Percentiles rank a stretch among this genome's conserved stretches.
These are phyloP conservation scores for Suhomyces sp. DNA, from an alignment of 805 yeast species.

Conservation along the genomic window DNA sequence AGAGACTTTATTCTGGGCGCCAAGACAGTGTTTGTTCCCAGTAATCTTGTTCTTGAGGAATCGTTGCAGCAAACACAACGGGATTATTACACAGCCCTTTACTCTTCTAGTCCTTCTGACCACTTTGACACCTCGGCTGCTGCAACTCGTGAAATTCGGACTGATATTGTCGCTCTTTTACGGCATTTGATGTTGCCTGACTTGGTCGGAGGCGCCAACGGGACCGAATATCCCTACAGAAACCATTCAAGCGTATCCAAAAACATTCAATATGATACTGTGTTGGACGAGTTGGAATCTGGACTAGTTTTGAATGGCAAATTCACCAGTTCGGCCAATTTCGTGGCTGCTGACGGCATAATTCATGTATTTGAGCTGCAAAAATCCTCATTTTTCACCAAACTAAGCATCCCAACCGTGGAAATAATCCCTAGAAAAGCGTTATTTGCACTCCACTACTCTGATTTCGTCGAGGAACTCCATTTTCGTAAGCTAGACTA, in stretches of 20 bases:
- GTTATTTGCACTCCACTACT: conserved; percentile 44
- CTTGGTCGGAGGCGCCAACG: conserved; percentile 28
- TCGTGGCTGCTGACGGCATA: conserved; percentile 31
- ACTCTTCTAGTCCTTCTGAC: conserved; percentile 4
- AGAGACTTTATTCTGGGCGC: conserved; percentile 22
- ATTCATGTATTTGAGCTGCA: conserved; percentile 28
- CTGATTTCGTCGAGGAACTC: conserved; percentile 67
- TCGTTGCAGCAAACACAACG: conserved; percentile 26
- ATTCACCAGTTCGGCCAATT: conserved; percentile 13
- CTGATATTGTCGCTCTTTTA: conserved; percentile 26
- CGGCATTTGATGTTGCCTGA: conserved; percentile 24
- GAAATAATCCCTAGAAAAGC: conserved; percentile 34
- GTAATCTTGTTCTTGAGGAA: conserved; percentile 23
- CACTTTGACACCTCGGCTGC: conserved; percentile 25
- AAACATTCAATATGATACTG: conserved; percentile 11
- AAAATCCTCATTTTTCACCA: conserved; percentile 16
- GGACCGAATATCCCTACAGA: conserved; percentile 19
- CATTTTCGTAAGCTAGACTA: conserved; percentile 54
- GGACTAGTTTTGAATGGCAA: conserved; percentile 18
- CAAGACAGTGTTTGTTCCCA: conserved; percentile 34
- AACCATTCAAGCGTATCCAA: conserved; percentile 10
- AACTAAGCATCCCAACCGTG: conserved; percentile 19
- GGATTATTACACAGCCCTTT: conserved; percentile 31
- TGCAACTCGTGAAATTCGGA: conserved; percentile 28
- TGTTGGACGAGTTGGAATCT: conserved; percentile 8